A percentile compares a stretch with the other conserved stretches of the same genome.
Conservation (phyloP, 257 asterid genomes). For the Rehmannia glutinosa region DNA sequence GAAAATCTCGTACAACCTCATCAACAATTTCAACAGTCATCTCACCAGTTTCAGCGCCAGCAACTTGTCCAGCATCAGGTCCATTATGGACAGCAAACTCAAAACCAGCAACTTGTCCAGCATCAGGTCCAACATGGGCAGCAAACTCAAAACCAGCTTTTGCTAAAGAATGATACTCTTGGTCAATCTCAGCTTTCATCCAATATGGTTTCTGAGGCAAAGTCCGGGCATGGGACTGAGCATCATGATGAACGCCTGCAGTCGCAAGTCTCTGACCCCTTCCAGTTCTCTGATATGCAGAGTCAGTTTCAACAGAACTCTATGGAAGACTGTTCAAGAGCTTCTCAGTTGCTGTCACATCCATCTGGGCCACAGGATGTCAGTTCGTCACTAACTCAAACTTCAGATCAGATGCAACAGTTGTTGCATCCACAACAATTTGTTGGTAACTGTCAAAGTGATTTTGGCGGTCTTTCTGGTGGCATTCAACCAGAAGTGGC, state of each 20-base stretch:
- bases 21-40: constrained; percentile 46
- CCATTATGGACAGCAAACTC: too few relatives aligned
- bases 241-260: constrained; percentile 42
- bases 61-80: constrained; percentile 72
- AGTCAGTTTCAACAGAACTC: constrained; percentile 55
- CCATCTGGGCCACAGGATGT: constrained; percentile 45
- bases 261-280: constrained; percentile 53
- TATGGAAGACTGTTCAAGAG: constrained; percentile 49
- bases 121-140: constrained; percentile 62
- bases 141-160: constrained; percentile 60
- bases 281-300: constrained; percentile 60
- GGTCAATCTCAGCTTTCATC: constrained; percentile 59
- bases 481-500: too few relatives aligned
- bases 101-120: constrained; percentile 54
- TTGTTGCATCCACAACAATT: constrained; percentile 44
- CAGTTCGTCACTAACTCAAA: constrained; percentile 42
- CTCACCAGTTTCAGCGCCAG: constrained; percentile 64
- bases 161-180: constrained; percentile 46
- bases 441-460: constrained; percentile 48
- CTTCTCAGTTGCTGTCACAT: constrained; percentile 49
- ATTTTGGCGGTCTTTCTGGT: constrained; percentile 37
- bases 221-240: constrained; percentile 47
- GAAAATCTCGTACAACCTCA: constrained; percentile 59
- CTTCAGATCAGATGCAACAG: constrained; percentile 64
- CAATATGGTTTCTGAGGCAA: constrained; percentile 39